Evolutionary conservation across 1,284 basidiomycete species (phyloP), one percentile per base, ranked within the genome.

Genomic region (Cutaneotrichosporon sp.): DNA sequence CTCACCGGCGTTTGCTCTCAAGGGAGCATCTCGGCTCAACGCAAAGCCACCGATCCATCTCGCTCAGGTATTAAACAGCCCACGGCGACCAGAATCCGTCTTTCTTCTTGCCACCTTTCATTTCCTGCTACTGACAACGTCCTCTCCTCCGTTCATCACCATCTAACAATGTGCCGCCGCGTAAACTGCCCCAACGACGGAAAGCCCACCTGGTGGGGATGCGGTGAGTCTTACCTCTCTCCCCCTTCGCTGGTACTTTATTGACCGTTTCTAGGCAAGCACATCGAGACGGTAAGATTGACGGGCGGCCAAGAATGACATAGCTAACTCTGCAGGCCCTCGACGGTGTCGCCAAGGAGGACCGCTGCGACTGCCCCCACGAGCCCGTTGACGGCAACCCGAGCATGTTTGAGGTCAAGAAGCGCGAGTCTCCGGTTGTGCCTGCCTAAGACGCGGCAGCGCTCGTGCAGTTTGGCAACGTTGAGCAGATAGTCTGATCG

Each of bases 181-280:
- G 67, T 71, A 4, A 53, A 55, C 26, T 75, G 73, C 62, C 72
- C 73, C 4, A 75, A 75, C 55, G 72, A 74, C 51, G 69, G 66
- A 23, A 70, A 70, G 60, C 71, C 70, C 35, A 73, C 72, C 42
- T 75, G 73, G 73, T 75, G 72, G 72, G 73, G 73, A 50, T 75
- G 73, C 40, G 73, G 72, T 75, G 52, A 61, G 72, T 69, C 9
- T 30, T 5, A 7, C 26, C 26, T 10, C 26, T 30, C 10, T 10
- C 26, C 26, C 13, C 8, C 22, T 15, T 12, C n/a, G 15, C 17
- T 9, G 30, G 30, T 18, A 18, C 26, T 36, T 10, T 4, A 51
- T 45, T 56, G 46, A 56, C 46, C 18, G 7, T 30, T 10, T 30
- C 3, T 52, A 74, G 71, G 73, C 20, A 54, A 57, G n/a, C 73